phyloP scores from a whole-genome alignment of 768 basidiomycete species.

The Serendipita sp. region DNA sequence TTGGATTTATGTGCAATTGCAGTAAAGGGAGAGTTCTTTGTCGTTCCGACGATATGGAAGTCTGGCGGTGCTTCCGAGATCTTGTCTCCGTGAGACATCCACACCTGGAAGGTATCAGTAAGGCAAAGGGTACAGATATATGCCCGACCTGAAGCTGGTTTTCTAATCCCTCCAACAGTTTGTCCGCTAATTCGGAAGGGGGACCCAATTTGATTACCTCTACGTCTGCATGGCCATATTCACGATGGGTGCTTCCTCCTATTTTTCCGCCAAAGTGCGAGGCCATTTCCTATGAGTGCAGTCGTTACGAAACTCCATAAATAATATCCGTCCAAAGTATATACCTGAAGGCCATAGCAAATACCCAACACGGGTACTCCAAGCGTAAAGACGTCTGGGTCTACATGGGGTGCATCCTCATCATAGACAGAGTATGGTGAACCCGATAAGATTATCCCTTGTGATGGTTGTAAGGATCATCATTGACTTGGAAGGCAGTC shows the following conservation, averaged over 20 bases:
- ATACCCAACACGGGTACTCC: conserved; percentile 91
- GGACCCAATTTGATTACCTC: conserved; percentile 49
- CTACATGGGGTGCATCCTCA: conserved; percentile 79
- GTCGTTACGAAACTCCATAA: not conserved
- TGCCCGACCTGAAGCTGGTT: conserved; percentile 69
- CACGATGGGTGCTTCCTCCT: conserved; percentile 73
- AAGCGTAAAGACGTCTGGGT: conserved; percentile 75
- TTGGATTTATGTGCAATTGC: conserved; percentile 84
- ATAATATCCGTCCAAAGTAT: conserved; percentile 13
- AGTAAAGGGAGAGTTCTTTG: conserved; percentile 76
- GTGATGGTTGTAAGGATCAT: not conserved
- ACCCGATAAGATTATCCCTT: conserved; percentile 91
- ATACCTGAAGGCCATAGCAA: conserved; percentile 89
- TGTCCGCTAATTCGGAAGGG: conserved; percentile 31
- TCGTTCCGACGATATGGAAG: conserved; percentile 81
- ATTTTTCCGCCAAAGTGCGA: conserved; percentile 77
- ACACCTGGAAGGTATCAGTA: conserved; percentile 44
- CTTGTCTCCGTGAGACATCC: conserved; percentile 99
- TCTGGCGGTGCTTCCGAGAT: conserved; percentile 62
- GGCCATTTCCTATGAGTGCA: conserved; percentile 87
- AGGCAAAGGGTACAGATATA: no score
- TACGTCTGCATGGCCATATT: conserved; percentile 86
- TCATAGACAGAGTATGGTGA: conserved; percentile 99
- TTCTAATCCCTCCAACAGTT: conserved; percentile 79
- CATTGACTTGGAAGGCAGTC: not conserved